A percentile compares a stretch with the other conserved stretches of the same genome.
phyloP scores from a whole-genome alignment of 2,329 filamentous ascomycete species.

The Neurospora sp. region DNA sequence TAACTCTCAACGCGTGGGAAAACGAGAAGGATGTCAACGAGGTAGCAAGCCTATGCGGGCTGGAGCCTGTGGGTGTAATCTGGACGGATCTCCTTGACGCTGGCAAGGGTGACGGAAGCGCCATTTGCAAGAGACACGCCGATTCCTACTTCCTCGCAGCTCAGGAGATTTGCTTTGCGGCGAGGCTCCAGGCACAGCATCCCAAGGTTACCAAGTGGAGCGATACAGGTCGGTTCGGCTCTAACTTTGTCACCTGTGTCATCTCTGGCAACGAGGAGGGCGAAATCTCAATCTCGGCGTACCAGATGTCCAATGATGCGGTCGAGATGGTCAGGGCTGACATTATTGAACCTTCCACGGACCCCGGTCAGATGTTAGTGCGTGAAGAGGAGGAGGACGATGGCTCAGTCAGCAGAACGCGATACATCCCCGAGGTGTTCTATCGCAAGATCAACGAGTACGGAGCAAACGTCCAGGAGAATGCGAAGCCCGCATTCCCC shows the following conservation, averaged over 20 bases:
- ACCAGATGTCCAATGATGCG: conserved; percentile 89
- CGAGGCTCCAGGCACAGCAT: conserved; percentile 76
- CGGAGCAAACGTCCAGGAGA: conserved; percentile 90
- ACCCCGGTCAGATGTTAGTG: conserved; percentile 89
- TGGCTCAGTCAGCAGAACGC: conserved; percentile 52
- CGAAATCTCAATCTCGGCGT: conserved; percentile 79
- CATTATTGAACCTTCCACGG: conserved; percentile 88
- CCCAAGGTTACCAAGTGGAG: conserved; percentile 95
- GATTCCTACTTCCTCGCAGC: conserved; percentile 94
- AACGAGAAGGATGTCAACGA: conserved; percentile 75
- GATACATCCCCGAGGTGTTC: conserved; percentile 97
- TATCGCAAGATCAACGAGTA: conserved; percentile 95
- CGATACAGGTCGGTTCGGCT: conserved; percentile 86
- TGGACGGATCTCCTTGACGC: conserved; percentile 87
- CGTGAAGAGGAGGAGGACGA: conserved; percentile 84
- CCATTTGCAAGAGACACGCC: conserved; percentile 89
- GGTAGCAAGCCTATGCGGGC: conserved; percentile 69
- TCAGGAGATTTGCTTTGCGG: conserved; percentile 81
- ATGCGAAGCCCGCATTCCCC: conserved; percentile 90
- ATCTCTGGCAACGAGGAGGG: conserved; percentile 87
- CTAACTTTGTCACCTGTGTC: conserved; percentile 93
- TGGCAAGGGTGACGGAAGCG: conserved; percentile 70
- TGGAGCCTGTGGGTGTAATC: conserved; percentile 84
- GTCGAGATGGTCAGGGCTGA: conserved; percentile 96
- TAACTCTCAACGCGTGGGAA: conserved; percentile 76